Percentiles rank a stretch among this genome's conserved stretches.
Conservation (phyloP, 495 filamentous ascomycete genomes). For the Neurospora sp. region DNA sequence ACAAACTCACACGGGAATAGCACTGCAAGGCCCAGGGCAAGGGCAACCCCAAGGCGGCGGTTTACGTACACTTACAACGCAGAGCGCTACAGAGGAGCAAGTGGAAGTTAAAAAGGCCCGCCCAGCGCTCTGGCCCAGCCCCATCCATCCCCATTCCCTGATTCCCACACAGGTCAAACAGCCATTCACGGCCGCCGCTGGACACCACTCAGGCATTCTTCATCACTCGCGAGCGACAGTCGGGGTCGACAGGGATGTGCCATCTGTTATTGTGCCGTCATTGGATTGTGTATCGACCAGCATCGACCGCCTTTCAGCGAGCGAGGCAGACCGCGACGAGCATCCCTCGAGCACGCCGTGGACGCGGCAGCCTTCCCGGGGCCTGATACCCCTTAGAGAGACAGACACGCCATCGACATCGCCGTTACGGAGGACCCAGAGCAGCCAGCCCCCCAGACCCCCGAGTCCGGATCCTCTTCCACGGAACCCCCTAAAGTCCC, state of each 20-base stretch:
- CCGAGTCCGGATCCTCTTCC: background rate
- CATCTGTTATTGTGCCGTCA: background rate
- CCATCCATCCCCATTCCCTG: background rate
- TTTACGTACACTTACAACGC: background rate
- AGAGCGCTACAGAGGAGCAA: background rate
- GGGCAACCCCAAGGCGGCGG: background rate
- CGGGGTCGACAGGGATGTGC: background rate
- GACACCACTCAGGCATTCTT: background rate
- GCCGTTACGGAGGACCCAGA: background rate
- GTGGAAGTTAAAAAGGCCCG: background rate
- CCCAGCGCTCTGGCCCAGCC: background rate
- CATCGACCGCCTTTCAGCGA: background rate
- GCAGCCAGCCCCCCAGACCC: background rate
- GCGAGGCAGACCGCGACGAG: background rate
- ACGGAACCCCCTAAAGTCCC: background rate
- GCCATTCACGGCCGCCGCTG: background rate
- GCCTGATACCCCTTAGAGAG: background rate
- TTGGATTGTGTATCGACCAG: conserved; percentile 1
- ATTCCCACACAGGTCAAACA: background rate
- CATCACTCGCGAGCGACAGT: background rate
- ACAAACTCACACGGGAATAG: background rate
- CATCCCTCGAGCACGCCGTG: background rate
- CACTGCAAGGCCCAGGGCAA: background rate
- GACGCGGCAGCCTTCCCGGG: background rate
- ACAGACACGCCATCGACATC: background rate